These are phyloP conservation scores for Jatropha multifida DNA, from an alignment of 441 rosid species.

Conservation along the genomic window DNA sequence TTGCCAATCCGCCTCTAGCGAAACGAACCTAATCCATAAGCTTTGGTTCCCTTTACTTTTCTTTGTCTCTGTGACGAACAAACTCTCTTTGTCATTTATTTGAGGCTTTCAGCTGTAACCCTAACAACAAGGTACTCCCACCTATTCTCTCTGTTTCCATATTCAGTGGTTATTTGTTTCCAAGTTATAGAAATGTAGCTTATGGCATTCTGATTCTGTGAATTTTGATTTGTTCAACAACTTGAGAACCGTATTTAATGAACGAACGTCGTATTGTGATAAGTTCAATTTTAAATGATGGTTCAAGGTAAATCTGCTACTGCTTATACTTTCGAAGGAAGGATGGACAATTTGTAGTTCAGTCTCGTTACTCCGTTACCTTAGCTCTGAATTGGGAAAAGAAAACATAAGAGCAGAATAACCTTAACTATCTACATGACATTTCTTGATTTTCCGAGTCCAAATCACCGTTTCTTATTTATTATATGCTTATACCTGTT, in stretches of 20 bases:
- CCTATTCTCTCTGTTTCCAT: background rate
- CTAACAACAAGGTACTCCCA: background rate
- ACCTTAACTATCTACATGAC: background rate
- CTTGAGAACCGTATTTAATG: no score
- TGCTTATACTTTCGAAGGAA: background rate
- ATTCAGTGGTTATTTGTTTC: background rate
- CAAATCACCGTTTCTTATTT: background rate
- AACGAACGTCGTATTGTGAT: no score
- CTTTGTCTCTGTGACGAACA: background rate
- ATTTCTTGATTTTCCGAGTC: no score
- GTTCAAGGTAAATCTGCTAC: background rate
- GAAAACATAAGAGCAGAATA: background rate
- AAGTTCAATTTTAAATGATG: background rate
- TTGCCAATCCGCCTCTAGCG: background rate
- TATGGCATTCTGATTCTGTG: background rate
- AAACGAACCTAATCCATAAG: background rate
- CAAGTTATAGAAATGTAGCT: background rate
- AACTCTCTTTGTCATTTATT: background rate
- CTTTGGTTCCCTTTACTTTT: background rate
- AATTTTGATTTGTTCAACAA: background rate
- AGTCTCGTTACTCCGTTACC: background rate
- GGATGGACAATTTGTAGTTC: background rate
- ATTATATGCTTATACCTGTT: background rate
- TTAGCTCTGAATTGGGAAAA: background rate
- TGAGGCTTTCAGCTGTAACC: background rate